Base-by-base conservation (phyloP, 805 yeast genomes). In the Sugiyamaella lignohabitans region DNA sequence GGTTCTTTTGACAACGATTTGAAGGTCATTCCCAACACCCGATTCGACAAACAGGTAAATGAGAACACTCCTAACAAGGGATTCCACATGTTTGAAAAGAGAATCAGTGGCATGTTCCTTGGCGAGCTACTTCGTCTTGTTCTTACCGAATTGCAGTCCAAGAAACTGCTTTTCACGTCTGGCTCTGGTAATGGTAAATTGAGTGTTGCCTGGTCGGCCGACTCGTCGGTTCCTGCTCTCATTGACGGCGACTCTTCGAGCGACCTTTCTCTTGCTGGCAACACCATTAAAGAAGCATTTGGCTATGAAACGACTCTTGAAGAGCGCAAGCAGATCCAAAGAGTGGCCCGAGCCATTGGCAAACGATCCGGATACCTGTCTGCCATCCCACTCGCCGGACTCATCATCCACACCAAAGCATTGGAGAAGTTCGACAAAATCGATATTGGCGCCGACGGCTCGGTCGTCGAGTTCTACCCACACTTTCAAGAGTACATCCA, bases 381-480 rank as follows among this genome's bases (percentile, higher is more conserved):
- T 3, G 89, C 96, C 17, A 83, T 88, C 40, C 96, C 96, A 48
- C 72, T 91, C 48, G 91, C 96, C 27, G 96, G 93, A 1, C 76
- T 91, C 47, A 62, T 82, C 45, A 68, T 73, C 44, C 79, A 78
- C 65, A 82, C 89, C 1, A 74, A 72, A 43, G 83, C 91, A 14
- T 76, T 88, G 43, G 74, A 76, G 40, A 78, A 74, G 46, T 73
- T 70, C 56, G 85, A 83, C 57, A 86, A 82, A 59, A 87, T 91
- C 43, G 98, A 91, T 64, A 78, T 93, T 54, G 98, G 97, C 49
- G 89, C 89, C 50, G 98, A 91, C 65, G 98, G 98, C 32, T 82
- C 96, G 2, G 93, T 91, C 46, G 83, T 91, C 42, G 96, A 91
- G 67, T 84, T 78, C 61, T 93, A 89, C 65, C 98, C 98, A 16